These are phyloP conservation scores for Pochonia chlamydosporia DNA, from an alignment of 2,329 filamentous ascomycete species.

Conservation along the genomic window DNA sequence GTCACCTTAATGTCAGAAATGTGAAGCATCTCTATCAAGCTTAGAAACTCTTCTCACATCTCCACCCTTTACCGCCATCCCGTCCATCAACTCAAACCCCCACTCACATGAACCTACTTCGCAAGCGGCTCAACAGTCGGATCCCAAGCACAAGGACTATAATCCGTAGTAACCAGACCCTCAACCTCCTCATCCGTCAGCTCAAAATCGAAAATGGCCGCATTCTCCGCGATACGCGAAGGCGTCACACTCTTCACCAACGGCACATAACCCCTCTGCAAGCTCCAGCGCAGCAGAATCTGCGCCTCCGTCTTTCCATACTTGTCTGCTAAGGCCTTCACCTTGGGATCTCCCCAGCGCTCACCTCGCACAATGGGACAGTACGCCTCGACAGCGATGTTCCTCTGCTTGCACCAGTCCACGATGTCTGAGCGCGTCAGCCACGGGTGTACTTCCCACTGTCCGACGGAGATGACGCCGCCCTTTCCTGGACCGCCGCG, in stretches of 20 bases:
- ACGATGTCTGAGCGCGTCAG: slow-evolving; percentile 72
- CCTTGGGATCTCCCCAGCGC: slow-evolving; percentile 62
- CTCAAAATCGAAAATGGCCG: slow-evolving; percentile 49
- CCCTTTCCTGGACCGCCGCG: slow-evolving; percentile 57
- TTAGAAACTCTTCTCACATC: too few species aligned
- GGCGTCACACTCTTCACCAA: slow-evolving; percentile 69
- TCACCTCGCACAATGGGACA: slow-evolving; percentile 59
- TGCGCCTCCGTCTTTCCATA: slow-evolving; percentile 70
- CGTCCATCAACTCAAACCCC: too few species aligned
- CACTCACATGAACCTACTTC: slow-evolving; percentile 17
- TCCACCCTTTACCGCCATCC: too few species aligned
- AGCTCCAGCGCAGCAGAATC: slow-evolving; percentile 71
- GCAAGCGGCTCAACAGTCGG: slow-evolving; percentile 44
- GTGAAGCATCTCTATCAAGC: too few species aligned
- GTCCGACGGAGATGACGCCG: slow-evolving; percentile 74
- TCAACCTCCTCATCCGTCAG: slow-evolving; percentile 47
- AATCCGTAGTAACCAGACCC: slow-evolving; percentile 43
- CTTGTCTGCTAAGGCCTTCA: slow-evolving; percentile 62
- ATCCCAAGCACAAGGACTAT: slow-evolving; percentile 52
- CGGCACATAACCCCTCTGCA: slow-evolving; percentile 72
- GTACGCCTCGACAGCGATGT: slow-evolving; percentile 59
- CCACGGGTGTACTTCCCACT: slow-evolving; percentile 91
- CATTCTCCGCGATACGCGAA: slow-evolving; percentile 60
- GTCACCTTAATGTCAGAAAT: too few species aligned
- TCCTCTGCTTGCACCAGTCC: slow-evolving; percentile 63